These are phyloP conservation scores for Oleoguttula mirabilis DNA, from an alignment of 495 filamentous ascomycete species.

Conservation along the genomic window DNA sequence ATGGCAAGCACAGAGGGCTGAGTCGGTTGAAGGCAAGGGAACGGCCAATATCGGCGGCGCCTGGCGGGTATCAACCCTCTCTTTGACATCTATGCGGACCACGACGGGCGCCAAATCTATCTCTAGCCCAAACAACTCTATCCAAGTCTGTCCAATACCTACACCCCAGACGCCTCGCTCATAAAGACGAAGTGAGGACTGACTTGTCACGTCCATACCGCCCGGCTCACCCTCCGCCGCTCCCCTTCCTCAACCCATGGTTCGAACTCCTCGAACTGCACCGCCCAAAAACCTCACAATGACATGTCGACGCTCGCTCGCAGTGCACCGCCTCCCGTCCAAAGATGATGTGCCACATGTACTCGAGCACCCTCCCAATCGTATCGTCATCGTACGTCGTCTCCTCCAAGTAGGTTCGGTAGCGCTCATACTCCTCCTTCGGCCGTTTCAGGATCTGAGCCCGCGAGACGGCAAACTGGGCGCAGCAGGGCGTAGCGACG, in stretches of 20 bases:
- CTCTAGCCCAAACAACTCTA: too few species aligned
- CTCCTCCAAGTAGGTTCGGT: slow-evolving; percentile 53
- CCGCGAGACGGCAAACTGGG: slow-evolving; percentile 45
- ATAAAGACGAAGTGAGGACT: too few species aligned
- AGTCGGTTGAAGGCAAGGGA: too few species aligned
- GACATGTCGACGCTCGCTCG: slow-evolving; percentile 53
- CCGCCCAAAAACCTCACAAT: slow-evolving; percentile 64
- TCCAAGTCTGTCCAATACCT: too few species aligned
- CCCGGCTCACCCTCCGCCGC: background rate
- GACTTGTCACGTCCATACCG: background rate
- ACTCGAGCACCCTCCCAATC: slow-evolving; percentile 61
- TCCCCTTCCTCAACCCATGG: background rate
- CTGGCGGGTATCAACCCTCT: too few species aligned
- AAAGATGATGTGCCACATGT: slow-evolving; percentile 62
- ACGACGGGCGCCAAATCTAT: too few species aligned
- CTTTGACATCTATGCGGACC: too few species aligned
- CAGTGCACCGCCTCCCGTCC: slow-evolving; percentile 44
- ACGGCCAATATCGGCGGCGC: too few species aligned
- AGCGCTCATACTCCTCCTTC: slow-evolving; percentile 46
- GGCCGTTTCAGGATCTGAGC: slow-evolving; percentile 41
- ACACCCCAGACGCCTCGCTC: too few species aligned
- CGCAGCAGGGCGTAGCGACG: slow-evolving; percentile 44
- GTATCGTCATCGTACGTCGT: slow-evolving; percentile 52
- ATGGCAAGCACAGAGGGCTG: too few species aligned
- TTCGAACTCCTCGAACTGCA: slow-evolving; percentile 35